A percentile compares a stretch with the other conserved stretches of the same genome.
phyloP scores from a whole-genome alignment of 805 yeast genomes.

The Metschnikowia colocasiae region DNA sequence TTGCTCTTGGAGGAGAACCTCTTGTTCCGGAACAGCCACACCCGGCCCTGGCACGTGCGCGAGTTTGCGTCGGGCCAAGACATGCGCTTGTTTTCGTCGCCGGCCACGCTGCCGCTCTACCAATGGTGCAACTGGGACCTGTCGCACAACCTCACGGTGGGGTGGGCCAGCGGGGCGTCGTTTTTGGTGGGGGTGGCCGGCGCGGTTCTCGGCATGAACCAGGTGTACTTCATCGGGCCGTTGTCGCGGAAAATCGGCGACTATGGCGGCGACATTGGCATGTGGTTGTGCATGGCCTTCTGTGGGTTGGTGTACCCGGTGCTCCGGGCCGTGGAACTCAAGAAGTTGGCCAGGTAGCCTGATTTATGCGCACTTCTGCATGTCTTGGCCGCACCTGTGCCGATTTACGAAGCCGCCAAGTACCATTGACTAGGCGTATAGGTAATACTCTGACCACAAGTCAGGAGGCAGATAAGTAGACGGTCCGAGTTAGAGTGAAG shows the following conservation, averaged over 20 bases:
- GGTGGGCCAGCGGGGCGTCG: slow-evolving; percentile 16
- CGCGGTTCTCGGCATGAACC: slow-evolving; percentile 23
- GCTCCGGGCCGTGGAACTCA: slow-evolving; percentile 16
- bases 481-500: too few relatives aligned
- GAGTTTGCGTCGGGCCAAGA: neutral
- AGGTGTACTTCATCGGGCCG: slow-evolving; percentile 20
- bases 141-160: slow-evolving; percentile 22
- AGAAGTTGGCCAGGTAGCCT: slow-evolving; percentile 12
- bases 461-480: too few relatives aligned
- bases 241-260: slow-evolving; percentile 16
- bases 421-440: too few relatives aligned
- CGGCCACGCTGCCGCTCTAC: slow-evolving; percentile 13
- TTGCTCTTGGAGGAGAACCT: slow-evolving; percentile 16
- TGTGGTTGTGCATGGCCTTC: slow-evolving; percentile 22
- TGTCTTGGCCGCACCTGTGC: too few relatives aligned
- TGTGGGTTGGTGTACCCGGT: slow-evolving; percentile 17
- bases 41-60: slow-evolving; percentile 5
- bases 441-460: too few relatives aligned
- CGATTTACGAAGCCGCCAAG: too few relatives aligned
- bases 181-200: slow-evolving; percentile 19
- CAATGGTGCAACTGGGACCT: slow-evolving; percentile 32
- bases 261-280: slow-evolving; percentile 21
- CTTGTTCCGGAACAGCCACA: slow-evolving; percentile 7
- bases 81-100: neutral
- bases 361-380: too few relatives aligned